Evolutionary conservation across 495 filamentous ascomycete species (phyloP).

Genomic region (Aspergillus affinis): DNA sequence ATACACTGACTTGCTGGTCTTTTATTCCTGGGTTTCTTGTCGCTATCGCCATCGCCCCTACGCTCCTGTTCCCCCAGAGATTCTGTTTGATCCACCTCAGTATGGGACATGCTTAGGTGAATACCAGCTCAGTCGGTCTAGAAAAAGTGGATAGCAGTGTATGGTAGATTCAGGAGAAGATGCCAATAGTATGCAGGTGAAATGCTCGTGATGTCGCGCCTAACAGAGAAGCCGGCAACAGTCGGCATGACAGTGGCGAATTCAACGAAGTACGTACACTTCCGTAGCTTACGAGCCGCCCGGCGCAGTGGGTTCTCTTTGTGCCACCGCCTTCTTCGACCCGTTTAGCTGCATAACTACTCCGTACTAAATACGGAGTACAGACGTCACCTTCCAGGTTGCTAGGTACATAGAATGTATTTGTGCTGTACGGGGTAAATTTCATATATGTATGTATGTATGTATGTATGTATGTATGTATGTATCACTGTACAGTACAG

Average conservation of each 20-base stretch:
- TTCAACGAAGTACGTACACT: background rate
- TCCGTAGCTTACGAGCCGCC: background rate
- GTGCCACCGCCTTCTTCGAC: background rate
- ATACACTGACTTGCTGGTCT: conserved; percentile 73
- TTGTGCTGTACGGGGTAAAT: too few species aligned
- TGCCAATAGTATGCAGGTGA: background rate
- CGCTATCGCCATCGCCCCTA: conserved; percentile 39
- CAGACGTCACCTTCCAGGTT: too few species aligned
- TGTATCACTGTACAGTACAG: too few species aligned
- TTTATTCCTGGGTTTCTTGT: conserved; percentile 82
- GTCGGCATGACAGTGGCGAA: background rate
- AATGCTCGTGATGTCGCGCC: background rate
- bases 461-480: too few species aligned
- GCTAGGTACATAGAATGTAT: too few species aligned
- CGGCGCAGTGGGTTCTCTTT: background rate
- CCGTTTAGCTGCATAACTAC: too few species aligned
- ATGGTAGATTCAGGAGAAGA: background rate
- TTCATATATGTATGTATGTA: too few species aligned
- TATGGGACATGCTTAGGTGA: conserved; percentile 46
- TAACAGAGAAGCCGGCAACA: background rate
- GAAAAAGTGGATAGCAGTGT: background rate
- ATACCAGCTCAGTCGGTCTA: background rate
- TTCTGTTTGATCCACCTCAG: conserved; percentile 42
- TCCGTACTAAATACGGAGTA: too few species aligned
- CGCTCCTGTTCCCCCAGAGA: conserved; percentile 52